Percentiles rank a stretch among this genome's conserved stretches.
Evolutionary conservation across 441 rosid species (phyloP).

Genomic region (Adansonia rubrostipa): DNA sequence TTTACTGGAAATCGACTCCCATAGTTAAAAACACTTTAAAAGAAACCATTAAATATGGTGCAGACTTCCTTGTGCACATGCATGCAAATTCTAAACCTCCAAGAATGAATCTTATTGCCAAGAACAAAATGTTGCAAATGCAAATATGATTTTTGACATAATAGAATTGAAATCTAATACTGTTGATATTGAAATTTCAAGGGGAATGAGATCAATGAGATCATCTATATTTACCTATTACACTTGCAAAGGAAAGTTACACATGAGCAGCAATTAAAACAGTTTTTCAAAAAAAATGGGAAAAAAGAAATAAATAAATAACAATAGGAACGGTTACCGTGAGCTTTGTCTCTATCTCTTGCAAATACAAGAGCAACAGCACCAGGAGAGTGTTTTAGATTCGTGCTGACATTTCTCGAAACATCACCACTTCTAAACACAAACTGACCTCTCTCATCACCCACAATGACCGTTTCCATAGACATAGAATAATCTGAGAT

Average conservation of each 20-base stretch:
- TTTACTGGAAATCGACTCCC: background rate
- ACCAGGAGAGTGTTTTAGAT: constrained; percentile 19
- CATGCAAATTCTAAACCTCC: background rate
- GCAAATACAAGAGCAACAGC: constrained; percentile 72
- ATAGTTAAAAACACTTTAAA: background rate
- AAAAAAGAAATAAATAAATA: constrained; percentile 18
- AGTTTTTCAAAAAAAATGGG: background rate
- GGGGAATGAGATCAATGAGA: background rate
- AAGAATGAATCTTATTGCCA: background rate
- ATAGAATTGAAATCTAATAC: background rate
- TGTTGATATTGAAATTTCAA: background rate
- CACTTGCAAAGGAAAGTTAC: background rate
- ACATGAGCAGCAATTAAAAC: constrained; percentile 13
- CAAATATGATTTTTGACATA: background rate
- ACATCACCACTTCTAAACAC: constrained; percentile 46
- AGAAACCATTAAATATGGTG: background rate
- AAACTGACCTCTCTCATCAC: constrained; percentile 58
- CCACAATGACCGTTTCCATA: constrained; percentile 69
- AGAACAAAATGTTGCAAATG: constrained; percentile 2
- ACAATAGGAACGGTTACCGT: constrained; percentile 47
- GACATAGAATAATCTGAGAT: constrained; percentile 68
- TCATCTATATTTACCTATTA: background rate
- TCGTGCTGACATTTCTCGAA: constrained; percentile 31
- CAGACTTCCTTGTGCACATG: background rate
- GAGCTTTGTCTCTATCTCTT: constrained; percentile 60